Evolutionary conservation across 2,329 filamentous ascomycete species (phyloP), one percentile per base, ranked within the genome.

Genomic region (Colletotrichum plurivorum): DNA sequence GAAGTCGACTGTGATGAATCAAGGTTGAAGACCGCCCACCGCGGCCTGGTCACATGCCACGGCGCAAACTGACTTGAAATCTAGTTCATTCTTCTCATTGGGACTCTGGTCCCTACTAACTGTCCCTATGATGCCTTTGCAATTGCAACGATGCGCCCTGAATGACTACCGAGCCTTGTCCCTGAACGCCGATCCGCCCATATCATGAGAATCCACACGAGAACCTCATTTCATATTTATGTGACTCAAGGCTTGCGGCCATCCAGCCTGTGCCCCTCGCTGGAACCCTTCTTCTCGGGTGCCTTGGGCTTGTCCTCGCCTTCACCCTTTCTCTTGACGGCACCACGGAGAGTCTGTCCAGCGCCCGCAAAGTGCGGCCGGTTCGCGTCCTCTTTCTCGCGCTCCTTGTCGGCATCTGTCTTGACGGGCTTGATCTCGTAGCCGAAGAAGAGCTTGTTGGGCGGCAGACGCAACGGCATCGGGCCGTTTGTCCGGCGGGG

Each of bases 371-470:
- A 97, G 73, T 90, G 90, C n/a, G 92, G 92, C 72, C 90, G 89
- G 69, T 87, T 85, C 4, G 88, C 85, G n/a, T 89, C 73, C 70
- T 90, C 88, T 45, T 89, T 87, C 68, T 92, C 90, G 69, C 90
- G 86, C 59, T 90, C 88, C 77, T 90, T 90, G 67, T 94, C 90
- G 43, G 89, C 92, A 66, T 92, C 90, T 9, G 93, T 93, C 84
- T 94, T 95, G 49, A 97, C 86, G 0, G 95, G 95, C 79, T 93
- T 97, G 77, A 97, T 88, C 76, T 97, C 92, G 76, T 98, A 99
- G 3, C 96, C 96, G 72, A 99, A 97, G 85, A 99, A 99, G 5
- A 99, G 86, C 81, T 98, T 97, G 75, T 96, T 96, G 0, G 93
- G 92, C 0, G 94, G 89, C 59, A 99, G 80, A 31, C 96, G 88